Evolutionary conservation across 148 eudicot genomes (phyloP).

Genomic region (Spergularia bocconei): DNA sequence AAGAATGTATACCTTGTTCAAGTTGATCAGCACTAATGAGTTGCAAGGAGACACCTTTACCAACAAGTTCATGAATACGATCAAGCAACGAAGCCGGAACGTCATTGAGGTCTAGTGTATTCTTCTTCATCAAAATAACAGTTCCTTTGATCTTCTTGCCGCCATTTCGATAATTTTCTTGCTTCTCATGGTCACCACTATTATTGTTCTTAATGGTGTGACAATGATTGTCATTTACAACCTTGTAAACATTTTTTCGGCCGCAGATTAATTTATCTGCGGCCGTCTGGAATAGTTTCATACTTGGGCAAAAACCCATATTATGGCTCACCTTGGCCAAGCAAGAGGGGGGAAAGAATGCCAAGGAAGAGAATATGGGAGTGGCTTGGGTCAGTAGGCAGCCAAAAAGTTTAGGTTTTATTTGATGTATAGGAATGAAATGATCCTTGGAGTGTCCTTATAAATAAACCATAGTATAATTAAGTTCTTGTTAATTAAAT

Average conservation of each 20-base stretch:
- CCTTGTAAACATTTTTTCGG: background rate
- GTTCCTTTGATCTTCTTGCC: conserved; percentile 48
- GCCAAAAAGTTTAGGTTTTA: background rate
- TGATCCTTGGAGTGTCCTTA: conserved; percentile 5
- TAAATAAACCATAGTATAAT: too few relatives aligned
- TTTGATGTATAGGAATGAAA: background rate
- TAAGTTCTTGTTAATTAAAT: too few relatives aligned
- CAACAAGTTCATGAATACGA: conserved; percentile 53
- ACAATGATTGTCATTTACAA: background rate
- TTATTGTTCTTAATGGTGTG: background rate
- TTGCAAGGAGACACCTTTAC: conserved; percentile 68
- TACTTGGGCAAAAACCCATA: conserved; percentile 16
- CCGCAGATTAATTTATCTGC: conserved; percentile 18
- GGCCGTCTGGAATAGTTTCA: conserved; percentile 2
- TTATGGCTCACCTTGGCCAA: background rate
- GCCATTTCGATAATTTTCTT: background rate
- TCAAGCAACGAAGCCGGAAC: conserved; percentile 55
- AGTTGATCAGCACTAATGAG: conserved; percentile 50
- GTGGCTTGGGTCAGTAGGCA: conserved; percentile 1
- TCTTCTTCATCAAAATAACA: conserved; percentile 62
- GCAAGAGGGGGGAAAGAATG: background rate
- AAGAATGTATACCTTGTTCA: conserved; percentile 34
- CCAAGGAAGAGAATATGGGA: background rate
- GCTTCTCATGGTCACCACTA: background rate
- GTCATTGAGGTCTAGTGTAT: conserved; percentile 51